Percentiles rank a stretch among this genome's conserved stretches.
These are phyloP conservation scores for Trifolium subterraneum DNA, from an alignment of 306 rosid species.

Conservation along the genomic window DNA sequence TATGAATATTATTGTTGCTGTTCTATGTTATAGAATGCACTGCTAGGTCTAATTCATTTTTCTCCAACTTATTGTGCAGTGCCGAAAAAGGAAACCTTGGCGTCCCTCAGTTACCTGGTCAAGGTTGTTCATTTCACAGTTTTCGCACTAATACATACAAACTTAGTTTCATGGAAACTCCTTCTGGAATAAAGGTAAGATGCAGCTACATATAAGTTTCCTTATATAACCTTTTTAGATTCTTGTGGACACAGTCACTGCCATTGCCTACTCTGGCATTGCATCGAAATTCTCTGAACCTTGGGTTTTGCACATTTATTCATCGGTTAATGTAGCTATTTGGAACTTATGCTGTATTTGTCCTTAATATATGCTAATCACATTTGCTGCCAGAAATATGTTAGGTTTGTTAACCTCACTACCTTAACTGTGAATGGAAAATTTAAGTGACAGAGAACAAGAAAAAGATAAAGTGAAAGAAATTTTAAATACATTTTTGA, in stretches of 20 bases:
- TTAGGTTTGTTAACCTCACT: slow-evolving; percentile 1
- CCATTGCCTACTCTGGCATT: not conserved
- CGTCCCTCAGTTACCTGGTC: slow-evolving; percentile 93
- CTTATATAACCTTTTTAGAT: slow-evolving; percentile 12
- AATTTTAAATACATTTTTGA: not conserved
- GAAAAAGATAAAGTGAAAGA: slow-evolving; percentile 1
- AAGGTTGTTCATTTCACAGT: slow-evolving; percentile 99
- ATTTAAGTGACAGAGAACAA: slow-evolving; percentile 3
- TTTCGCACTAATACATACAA: slow-evolving; percentile 89
- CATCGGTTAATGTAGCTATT: slow-evolving; percentile 18
- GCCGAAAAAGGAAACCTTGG: slow-evolving; percentile 93
- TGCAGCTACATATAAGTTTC: slow-evolving; percentile 26
- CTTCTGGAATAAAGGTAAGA: slow-evolving; percentile 88
- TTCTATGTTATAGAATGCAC: slow-evolving; percentile 13
- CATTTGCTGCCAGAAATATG: slow-evolving; percentile 6
- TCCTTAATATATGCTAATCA: slow-evolving; percentile 3
- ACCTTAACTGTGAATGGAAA: slow-evolving; percentile 12
- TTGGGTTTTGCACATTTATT: slow-evolving; percentile 16
- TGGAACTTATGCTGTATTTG: too few relatives aligned
- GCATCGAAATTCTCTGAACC: not conserved
- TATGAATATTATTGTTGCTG: not conserved
- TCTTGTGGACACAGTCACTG: slow-evolving; percentile 16
- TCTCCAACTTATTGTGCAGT: slow-evolving; percentile 51
- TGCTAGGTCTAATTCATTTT: slow-evolving; percentile 20
- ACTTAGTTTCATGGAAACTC: slow-evolving; percentile 94